Evolutionary conservation across 495 filamentous ascomycete genomes (phyloP), one percentile per base, ranked within the genome.

Genomic region (Aspergillus cavernicola): DNA sequence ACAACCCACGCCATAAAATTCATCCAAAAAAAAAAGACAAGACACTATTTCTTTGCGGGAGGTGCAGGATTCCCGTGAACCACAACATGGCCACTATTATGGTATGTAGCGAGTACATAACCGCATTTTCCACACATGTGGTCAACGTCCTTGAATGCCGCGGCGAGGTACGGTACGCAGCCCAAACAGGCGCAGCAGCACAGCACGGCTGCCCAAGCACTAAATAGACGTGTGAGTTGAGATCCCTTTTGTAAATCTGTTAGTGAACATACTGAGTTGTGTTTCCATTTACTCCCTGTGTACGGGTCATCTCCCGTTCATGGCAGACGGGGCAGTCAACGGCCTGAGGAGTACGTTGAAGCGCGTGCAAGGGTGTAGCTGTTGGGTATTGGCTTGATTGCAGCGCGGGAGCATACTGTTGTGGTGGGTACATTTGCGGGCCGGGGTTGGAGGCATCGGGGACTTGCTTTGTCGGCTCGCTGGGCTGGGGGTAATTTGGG

Each of bases 201-300:
- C 18, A 73, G 23, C 2, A 72, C 44, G n/a, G 67, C 66, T 22
- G 79, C 80, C 75, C 74, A 80, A 0, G 63, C 72, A 67, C 78
- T 82, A 53, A 47, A 2, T 11, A 15, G 18, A 4, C 16, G 0
- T 18, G n/a, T 42, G 42, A 41, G 49, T 24, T 26, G 11, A 45
- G 37, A 26, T 52, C 26, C 11, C 23, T 6, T n/a, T n/a, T n/a
- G n/a, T n/a, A n/a, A n/a, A n/a, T n/a, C n/a, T n/a, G n/a, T n/a
- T n/a, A n/a, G n/a, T n/a, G n/a, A 39, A 69, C 76, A 58, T 66
- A 80, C 78, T 80, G 77, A n/a, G 71, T 77, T 13, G 74, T 78
- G 24, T 70, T 69, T 11, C 78, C 78, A 9, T 64, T 55, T n/a
- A 73, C 62, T 8, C 66, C 56, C 36, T 69, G 37, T 2, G 65